Evolutionary conservation across 2,329 filamentous ascomycete species (phyloP), one percentile per base, ranked within the genome.

Genomic region (Venturia aucupariae): DNA sequence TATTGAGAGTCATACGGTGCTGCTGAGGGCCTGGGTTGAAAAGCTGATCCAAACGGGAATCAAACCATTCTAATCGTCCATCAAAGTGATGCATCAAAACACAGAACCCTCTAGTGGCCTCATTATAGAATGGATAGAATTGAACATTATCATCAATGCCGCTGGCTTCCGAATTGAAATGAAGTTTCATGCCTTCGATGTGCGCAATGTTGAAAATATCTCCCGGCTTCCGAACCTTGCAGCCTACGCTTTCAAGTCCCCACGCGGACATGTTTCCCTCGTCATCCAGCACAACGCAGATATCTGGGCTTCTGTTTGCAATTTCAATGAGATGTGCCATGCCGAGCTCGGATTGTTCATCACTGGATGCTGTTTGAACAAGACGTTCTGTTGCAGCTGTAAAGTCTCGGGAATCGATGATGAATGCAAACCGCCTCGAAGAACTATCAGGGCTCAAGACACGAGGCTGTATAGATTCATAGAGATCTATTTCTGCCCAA

Each of bases 181-280:
- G 73, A 35, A 77, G 65, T 66, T 70, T 73, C 65, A 87, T 68
- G 1, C 82, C 82, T 70, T 90, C 85, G 32, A 92, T 84, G 71
- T 95, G 90, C 1, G 90, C 86, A 69, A 97, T 87, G 71, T 91
- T 94, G 78, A 94, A 95, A n/a, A 93, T 84, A 67, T 87, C 86
- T 35, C 85, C 81, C 4, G 83, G 80, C 66, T 84, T 84, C 68
- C 84, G 85, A 39, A 81, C 79, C 71, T 87, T 90, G 69, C 84
- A 86, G 42, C 89, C 88, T 24, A 96, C 84, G 71, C 93, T 92
- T 73, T 97, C 92, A 64, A 99, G 77, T 0, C 91, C 93, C 90
- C 93, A 97, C 0, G 90, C 91, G 48, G 90, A 92, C 88, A 97
- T 90, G 68, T 87, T 86, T 0, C 93, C 93, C 60, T 82, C 80